Conservation (phyloP, 139 green algal genomes). For the Picochlorum costavermella region DNA sequence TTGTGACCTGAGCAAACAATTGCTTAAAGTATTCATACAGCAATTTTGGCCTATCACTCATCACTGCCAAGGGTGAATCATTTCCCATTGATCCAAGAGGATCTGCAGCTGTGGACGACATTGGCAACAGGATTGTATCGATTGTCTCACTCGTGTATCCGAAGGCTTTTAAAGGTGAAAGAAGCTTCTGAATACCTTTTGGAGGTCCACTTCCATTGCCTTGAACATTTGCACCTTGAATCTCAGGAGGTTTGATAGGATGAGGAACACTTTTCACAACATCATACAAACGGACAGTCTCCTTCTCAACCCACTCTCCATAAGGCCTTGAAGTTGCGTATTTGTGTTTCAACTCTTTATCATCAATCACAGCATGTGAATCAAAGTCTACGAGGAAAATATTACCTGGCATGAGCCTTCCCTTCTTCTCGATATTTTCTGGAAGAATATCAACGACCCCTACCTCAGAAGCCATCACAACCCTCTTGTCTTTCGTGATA, state of each 20-base stretch:
- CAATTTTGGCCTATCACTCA: constrained; percentile 70
- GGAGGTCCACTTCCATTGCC: constrained; percentile 5
- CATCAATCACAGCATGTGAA: constrained; percentile 64
- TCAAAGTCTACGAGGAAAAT: constrained; percentile 97
- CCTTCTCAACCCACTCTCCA: constrained; percentile 65
- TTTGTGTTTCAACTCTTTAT: constrained; percentile 61
- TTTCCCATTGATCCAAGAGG: constrained; percentile 96
- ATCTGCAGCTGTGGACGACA: constrained; percentile 69
- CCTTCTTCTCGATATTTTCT: constrained; percentile 78
- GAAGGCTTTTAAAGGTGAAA: constrained; percentile 34
- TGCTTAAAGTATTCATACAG: constrained; percentile 97
- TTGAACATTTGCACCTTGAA: constrained; percentile 27
- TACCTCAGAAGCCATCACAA: constrained; percentile 62
- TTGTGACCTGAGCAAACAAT: constrained; percentile 94
- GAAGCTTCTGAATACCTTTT: constrained; percentile 22
- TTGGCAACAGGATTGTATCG: constrained; percentile 86
- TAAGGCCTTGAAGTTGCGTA: constrained; percentile 72
- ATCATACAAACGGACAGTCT: constrained; percentile 58
- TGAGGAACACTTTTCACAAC: constrained; percentile 38
- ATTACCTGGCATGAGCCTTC: constrained; percentile 91
- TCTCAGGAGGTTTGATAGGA: constrained; percentile 10
- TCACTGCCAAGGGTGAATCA: constrained; percentile 77
- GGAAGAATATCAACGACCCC: constrained; percentile 86
- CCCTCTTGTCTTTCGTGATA: constrained; percentile 72
- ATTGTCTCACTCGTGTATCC: constrained; percentile 85